These are phyloP conservation scores for Viola odorata DNA, from an alignment of 345 rosid genomes.

Conservation along the genomic window DNA sequence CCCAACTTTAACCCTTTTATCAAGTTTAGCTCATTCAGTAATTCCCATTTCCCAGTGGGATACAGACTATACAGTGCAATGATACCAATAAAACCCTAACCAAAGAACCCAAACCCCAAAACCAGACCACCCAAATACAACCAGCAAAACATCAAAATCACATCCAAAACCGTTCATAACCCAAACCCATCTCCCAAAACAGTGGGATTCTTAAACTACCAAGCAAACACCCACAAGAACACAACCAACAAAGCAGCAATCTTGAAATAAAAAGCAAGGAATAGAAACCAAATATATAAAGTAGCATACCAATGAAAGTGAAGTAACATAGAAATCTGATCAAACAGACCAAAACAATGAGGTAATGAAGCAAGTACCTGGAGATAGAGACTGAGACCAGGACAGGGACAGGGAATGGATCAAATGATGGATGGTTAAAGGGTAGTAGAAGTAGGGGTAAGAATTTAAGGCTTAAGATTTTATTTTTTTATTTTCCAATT, in stretches of 20 bases:
- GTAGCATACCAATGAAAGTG: not conserved
- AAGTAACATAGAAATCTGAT: not conserved
- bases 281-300: too few species aligned
- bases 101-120: constrained; percentile 5
- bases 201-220: not conserved
- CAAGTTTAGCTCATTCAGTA: too few species aligned
- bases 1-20: not conserved
- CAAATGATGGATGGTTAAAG: not conserved
- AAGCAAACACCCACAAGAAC: not conserved
- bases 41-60: too few species aligned
- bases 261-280: not conserved
- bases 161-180: constrained; percentile 4
- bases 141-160: constrained; percentile 8
- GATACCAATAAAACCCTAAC: constrained; percentile 4
- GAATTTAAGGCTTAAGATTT: not conserved
- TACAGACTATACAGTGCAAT: too few species aligned
- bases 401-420: not conserved
- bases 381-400: constrained; percentile 3
- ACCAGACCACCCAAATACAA: constrained; percentile 6
- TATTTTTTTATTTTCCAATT: not conserved
- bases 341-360: not conserved
- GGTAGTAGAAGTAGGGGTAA: too few species aligned
- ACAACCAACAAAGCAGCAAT: not conserved
- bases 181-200: constrained; percentile 12
- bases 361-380: constrained; percentile 8